phyloP scores from a whole-genome alignment of 768 basidiomycete genomes.

The Dictyophora rubrovolvata region DNA sequence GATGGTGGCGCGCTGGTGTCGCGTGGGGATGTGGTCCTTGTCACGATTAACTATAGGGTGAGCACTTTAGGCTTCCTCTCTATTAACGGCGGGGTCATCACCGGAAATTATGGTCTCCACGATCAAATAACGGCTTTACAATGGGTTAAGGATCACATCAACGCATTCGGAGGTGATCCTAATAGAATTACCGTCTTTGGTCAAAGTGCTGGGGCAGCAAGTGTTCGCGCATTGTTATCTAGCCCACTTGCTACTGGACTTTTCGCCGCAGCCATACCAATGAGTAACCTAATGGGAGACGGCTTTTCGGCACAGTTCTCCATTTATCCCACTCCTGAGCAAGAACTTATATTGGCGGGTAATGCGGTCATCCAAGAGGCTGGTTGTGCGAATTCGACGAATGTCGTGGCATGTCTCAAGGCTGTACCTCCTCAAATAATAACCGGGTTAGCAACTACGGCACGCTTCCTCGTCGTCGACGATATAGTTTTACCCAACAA shows the following conservation, averaged over 20 bases:
- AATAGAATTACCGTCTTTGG: constrained; percentile 42
- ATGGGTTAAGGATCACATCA: constrained; percentile 28
- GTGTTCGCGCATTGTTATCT: constrained; percentile 21
- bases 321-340: constrained; percentile 35
- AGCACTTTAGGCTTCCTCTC: constrained; percentile 57
- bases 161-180: constrained; percentile 27
- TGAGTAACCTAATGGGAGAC: constrained; percentile 39
- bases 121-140: constrained; percentile 37
- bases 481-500: constrained; percentile 32
- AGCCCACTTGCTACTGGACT: constrained; percentile 27
- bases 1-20: constrained; percentile 13
- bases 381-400: constrained; percentile 27
- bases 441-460: constrained; percentile 22
- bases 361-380: constrained; percentile 28
- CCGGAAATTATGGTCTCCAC: constrained; percentile 25
- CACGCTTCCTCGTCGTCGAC: constrained; percentile 32
- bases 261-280: constrained; percentile 31
- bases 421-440: constrained; percentile 25
- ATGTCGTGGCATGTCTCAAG: constrained; percentile 29
- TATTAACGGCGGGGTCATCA: constrained; percentile 31
- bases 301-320: constrained; percentile 39
- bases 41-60: constrained; percentile 58
- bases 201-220: constrained; percentile 35
- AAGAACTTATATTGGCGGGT: constrained; percentile 25
- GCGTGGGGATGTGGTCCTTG: constrained; percentile 38